Evolutionary conservation across 2,329 filamentous ascomycete genomes (phyloP), one percentile per base, ranked within the genome.

Genomic region (Cercospora brassicicola): DNA sequence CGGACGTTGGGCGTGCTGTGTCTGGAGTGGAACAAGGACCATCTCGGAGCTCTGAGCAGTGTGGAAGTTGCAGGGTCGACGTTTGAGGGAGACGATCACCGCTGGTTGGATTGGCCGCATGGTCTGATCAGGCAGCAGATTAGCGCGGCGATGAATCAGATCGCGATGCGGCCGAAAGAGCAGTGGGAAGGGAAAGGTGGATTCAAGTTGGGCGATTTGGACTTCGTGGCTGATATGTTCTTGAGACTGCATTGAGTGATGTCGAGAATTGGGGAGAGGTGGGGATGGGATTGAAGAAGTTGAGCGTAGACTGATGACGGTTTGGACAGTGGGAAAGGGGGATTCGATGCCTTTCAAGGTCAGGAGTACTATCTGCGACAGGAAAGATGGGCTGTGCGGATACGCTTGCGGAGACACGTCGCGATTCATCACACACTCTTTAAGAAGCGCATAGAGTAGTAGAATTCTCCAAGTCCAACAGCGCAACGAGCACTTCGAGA

Each of bases 141-240:
- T 10, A 2, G 13, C 8, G 15, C 9, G 61, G 48, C 20, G 15
- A 60, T 64, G 20, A 39, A 53, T 51, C 13, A 20, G 51, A 18
- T 45, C 9, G 36, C 45, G 15, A 13, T 4, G 0, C 8, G 5
- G 3, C n/a, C 28, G 7, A 33, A 10, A 30, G 15, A 57, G 53
- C 6, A 36, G 30, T 48, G 66, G 66, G 28, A 51, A 9, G 53
- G 65, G 2, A 65, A 57, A 18, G 61, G 62, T 4, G 69, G 69
- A 2, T 51, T 71, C 11, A 57, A 15, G 15, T 28, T 71, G 56
- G 10, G 23, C 8, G 69, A 71, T 53, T 13, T 71, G 55, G 67
- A 70, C 56, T 10, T 9, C 7, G 62, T 69, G 23, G 69, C 69
- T 11, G 53, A 56, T 30, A 13, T 64, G 28, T 67, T 71, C 28